Percentiles rank a stretch among this genome's conserved stretches.
phyloP scores from a whole-genome alignment of 2,329 filamentous ascomycete species.

The Colletotrichum sublineola region DNA sequence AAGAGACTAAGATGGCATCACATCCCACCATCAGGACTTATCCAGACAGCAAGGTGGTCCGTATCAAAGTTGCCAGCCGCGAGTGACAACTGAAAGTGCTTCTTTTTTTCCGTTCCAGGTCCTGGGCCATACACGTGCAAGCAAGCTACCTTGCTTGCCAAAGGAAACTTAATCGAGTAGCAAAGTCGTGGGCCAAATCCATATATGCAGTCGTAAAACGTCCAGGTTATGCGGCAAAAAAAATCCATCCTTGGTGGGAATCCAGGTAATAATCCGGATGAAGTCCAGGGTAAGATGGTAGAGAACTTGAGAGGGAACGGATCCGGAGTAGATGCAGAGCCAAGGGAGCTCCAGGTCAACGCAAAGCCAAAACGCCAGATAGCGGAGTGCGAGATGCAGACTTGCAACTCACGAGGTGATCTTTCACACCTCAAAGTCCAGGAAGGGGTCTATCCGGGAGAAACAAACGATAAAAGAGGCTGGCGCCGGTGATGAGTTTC shows the following conservation, averaged over 20 bases:
- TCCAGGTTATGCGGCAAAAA: constrained; percentile 38
- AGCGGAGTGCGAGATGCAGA: constrained; percentile 42
- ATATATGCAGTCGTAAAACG: constrained; percentile 44
- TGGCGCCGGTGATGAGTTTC: constrained; percentile 43
- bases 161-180: constrained; percentile 33
- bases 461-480: constrained; percentile 42
- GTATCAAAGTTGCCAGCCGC: constrained; percentile 19
- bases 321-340: constrained; percentile 25
- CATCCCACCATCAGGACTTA: constrained; percentile 32
- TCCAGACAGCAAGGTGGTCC: constrained; percentile 43
- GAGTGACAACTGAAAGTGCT: constrained; percentile 22
- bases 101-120: constrained; percentile 42
- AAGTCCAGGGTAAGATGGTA: constrained; percentile 19
- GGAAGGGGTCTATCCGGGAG: constrained; percentile 37
- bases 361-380: constrained; percentile 35
- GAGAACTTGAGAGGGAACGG: constrained; percentile 14
- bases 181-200: constrained; percentile 42
- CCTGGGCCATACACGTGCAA: constrained; percentile 33
- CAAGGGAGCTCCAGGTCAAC: constrained; percentile 21
- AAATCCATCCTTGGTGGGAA: constrained; percentile 33
- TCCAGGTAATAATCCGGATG: constrained; percentile 25
- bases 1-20: constrained; percentile 35
- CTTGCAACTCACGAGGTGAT: constrained; percentile 41
- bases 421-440: constrained; percentile 34
- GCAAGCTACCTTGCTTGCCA: constrained; percentile 37